Conservation (phyloP, 345 rosid genomes). For the Anastatica hierochuntica region DNA sequence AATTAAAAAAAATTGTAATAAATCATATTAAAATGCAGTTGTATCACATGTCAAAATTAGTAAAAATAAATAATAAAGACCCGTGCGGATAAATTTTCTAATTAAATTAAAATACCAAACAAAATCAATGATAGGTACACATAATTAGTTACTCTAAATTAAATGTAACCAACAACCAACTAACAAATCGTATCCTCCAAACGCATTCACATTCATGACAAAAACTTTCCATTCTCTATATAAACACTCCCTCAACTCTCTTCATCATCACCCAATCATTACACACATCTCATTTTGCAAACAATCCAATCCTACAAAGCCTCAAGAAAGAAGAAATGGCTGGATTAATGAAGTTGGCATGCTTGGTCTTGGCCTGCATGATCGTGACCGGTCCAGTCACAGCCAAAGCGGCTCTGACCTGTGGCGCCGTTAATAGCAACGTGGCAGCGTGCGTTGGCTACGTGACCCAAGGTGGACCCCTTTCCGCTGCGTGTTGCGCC, state of each 20-base stretch:
- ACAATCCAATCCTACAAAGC: background rate
- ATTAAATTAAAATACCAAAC: background rate
- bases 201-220: background rate
- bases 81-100: no score
- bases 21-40: no score
- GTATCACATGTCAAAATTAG: no score
- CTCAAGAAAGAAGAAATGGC: slow-evolving; percentile 4
- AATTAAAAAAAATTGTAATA: no score
- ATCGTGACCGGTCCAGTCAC: slow-evolving; percentile 15
- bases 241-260: slow-evolving; percentile 11
- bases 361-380: slow-evolving; percentile 23
- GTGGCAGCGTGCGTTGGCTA: slow-evolving; percentile 21
- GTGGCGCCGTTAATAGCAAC: slow-evolving; percentile 21
- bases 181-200: background rate
- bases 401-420: slow-evolving; percentile 25
- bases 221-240: slow-evolving; percentile 5
- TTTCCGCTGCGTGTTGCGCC: slow-evolving; percentile 4
- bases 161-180: background rate
- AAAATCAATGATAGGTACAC: background rate
- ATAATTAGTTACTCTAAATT: background rate
- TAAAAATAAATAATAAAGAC: no score
- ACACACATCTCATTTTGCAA: slow-evolving; percentile 2
- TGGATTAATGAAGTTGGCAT: slow-evolving; percentile 11
- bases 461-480: background rate
- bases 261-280: slow-evolving; percentile 11